Evolutionary conservation across 352 stramenopile species (phyloP).

Genomic region (Peronospora destructor): DNA sequence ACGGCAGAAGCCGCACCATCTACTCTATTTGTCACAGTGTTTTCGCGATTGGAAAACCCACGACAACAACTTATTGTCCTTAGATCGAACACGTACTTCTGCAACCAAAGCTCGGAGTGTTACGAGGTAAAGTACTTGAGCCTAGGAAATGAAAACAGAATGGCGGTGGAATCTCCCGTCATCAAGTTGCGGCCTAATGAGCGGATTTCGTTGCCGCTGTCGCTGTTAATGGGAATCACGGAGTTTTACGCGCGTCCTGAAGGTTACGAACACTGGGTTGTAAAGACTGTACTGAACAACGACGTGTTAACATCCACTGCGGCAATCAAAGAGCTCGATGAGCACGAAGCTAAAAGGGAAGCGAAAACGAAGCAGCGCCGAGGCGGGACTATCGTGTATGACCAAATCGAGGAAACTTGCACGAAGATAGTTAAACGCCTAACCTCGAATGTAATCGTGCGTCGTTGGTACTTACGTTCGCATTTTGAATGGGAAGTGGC

Average conservation of each 20-base stretch:
- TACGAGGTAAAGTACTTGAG: slow-evolving; percentile 74
- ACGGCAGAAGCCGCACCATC: slow-evolving; percentile 29
- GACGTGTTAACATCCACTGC: slow-evolving; percentile 57
- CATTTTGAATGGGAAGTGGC: slow-evolving; percentile 80
- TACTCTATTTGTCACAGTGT: slow-evolving; percentile 59
- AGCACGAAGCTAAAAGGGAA: slow-evolving; percentile 43
- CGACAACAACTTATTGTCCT: slow-evolving; percentile 56
- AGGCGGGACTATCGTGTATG: slow-evolving; percentile 65
- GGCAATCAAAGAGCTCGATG: slow-evolving; percentile 51
- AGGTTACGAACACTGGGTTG: slow-evolving; percentile 65
- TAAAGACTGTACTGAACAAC: slow-evolving; percentile 69
- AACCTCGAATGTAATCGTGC: slow-evolving; percentile 65
- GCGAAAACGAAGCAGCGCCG: slow-evolving; percentile 48
- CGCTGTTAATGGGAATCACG: slow-evolving; percentile 72
- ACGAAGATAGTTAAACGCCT: slow-evolving; percentile 69
- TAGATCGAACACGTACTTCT: slow-evolving; percentile 76
- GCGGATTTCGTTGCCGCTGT: slow-evolving; percentile 58
- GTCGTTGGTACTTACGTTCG: slow-evolving; percentile 64
- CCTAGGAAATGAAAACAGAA: slow-evolving; percentile 40
- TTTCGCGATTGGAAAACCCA: slow-evolving; percentile 67
- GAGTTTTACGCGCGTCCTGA: slow-evolving; percentile 71
- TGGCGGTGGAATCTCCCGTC: slow-evolving; percentile 49
- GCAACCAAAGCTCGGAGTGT: slow-evolving; percentile 66
- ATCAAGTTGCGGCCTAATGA: slow-evolving; percentile 56
- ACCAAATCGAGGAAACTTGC: slow-evolving; percentile 65